Conservation (phyloP, 129 eudicot genomes). For the Helianthus annuus region HanXRQr2.0-SUNRISE NC_035441.2:158419735-158420234, state of each 20-base stretch:
- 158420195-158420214: not conserved
- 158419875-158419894: conserved; percentile 93
- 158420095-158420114: conserved; percentile 67
- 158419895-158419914: conserved; percentile 95
- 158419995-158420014: not conserved
- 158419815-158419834: conserved; percentile 1
- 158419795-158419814: conserved; percentile 5
- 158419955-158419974: not conserved
- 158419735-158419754: conserved; percentile 98
- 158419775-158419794: not conserved
- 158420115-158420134: conserved; percentile 91
- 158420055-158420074: conserved; percentile 99
- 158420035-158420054: conserved; percentile 24
- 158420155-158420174: conserved; percentile 86
- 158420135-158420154: conserved; percentile 99
- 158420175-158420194: conserved; percentile 86
- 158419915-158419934: conserved; percentile 92
- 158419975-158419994: conserved; percentile 9
- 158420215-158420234: not conserved
- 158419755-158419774: conserved; percentile 68
- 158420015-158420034: not conserved
- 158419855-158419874: conserved; percentile 91
- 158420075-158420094: conserved; percentile 71
- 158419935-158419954: conserved; percentile 87
- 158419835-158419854: conserved; percentile 73